These are phyloP conservation scores for Solanum chilense DNA, from an alignment of 257 asterid genomes.

Conservation along the genomic window DNA sequence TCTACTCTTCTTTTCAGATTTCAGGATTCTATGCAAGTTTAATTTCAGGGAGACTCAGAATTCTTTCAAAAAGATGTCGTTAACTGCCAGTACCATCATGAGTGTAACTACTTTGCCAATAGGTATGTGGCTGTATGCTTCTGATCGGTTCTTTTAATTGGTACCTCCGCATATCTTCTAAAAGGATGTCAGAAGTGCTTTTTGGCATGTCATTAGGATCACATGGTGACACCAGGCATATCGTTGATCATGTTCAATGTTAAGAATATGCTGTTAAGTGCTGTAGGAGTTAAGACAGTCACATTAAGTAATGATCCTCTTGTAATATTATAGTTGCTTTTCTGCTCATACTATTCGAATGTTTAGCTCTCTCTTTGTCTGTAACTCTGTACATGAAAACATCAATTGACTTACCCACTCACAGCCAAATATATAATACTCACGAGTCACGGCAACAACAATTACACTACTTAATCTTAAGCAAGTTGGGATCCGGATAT, in stretches of 20 bases:
- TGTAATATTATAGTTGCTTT: neutral
- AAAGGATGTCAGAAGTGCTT: neutral
- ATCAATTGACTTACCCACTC: neutral
- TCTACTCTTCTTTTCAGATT: neutral
- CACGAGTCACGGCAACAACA: neutral
- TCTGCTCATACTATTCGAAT: neutral
- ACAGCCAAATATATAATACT: neutral
- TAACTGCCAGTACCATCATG: slow-evolving; percentile 15
- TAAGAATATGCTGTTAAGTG: neutral
- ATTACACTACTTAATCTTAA: neutral
- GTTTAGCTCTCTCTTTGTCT: neutral
- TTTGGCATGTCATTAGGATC: neutral
- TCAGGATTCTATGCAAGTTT: neutral
- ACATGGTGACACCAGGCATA: neutral
- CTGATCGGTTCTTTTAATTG: neutral
- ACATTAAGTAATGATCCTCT: neutral
- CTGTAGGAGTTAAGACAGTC: neutral
- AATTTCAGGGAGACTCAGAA: neutral
- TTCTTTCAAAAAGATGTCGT: slow-evolving; percentile 17
- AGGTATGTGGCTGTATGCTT: slow-evolving; percentile 11
- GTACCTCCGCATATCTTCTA: neutral
- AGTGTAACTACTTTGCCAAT: slow-evolving; percentile 15
- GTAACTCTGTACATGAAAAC: neutral
- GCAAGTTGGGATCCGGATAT: neutral
- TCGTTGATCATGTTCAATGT: neutral